phyloP scores from a whole-genome alignment of 2,329 filamentous ascomycete genomes.

The Ophiocordyceps sinensis region DNA sequence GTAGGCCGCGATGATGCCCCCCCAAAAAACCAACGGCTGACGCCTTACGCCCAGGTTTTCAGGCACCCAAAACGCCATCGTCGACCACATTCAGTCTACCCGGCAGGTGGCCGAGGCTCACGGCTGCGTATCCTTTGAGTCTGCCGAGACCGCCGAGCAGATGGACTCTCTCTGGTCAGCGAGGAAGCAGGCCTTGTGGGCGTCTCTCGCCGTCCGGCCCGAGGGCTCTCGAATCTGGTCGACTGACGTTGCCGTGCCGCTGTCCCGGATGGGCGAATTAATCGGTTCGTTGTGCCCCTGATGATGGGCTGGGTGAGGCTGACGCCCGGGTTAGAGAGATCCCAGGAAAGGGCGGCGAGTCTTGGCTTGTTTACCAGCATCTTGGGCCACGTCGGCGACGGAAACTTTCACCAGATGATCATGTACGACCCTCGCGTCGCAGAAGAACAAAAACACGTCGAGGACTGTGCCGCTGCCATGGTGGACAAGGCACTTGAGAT shows the following conservation, averaged over 20 bases:
- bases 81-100: constrained; percentile 40
- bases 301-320: neutral
- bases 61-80: constrained; percentile 47
- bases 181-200: constrained; percentile 61
- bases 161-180: constrained; percentile 61
- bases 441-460: constrained; percentile 36
- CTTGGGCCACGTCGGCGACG: constrained; percentile 61
- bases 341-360: constrained; percentile 48
- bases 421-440: constrained; percentile 33
- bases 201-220: constrained; percentile 49
- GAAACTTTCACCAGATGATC: constrained; percentile 52
- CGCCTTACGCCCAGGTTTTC: constrained; percentile 30
- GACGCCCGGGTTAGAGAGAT: constrained; percentile 30
- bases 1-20: constrained; percentile 6
- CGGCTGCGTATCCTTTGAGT: constrained; percentile 50
- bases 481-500: constrained; percentile 54
- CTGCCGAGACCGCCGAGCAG: constrained; percentile 49
- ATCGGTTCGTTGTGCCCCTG: constrained; percentile 26
- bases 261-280: constrained; percentile 55
- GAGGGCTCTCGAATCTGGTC: constrained; percentile 56
- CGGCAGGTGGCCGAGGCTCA: constrained; percentile 35
- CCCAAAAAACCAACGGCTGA: neutral
- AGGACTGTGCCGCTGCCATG: constrained; percentile 52
- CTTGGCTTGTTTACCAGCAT: constrained; percentile 51
- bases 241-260: constrained; percentile 67